These are phyloP conservation scores for Hsuehochloa calcarea DNA, from an alignment of 176 grass and related monocot genomes.

Conservation along the genomic window DNA sequence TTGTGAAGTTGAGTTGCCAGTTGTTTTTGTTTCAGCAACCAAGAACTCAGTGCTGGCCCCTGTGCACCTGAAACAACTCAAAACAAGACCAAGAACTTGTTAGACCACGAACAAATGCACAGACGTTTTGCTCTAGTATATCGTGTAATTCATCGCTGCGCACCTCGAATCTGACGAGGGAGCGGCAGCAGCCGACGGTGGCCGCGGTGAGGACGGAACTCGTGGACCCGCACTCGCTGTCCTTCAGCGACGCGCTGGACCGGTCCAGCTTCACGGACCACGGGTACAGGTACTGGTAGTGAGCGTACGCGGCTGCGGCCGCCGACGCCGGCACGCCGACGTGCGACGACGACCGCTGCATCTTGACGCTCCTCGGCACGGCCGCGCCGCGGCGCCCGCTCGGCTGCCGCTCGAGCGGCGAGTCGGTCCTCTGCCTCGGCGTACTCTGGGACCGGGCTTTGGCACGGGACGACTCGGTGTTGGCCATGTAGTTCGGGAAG, in stretches of 20 bases:
- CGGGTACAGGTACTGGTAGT: slow-evolving; percentile 33
- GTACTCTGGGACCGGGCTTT: slow-evolving; percentile 84
- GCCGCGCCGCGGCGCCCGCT: slow-evolving; percentile 46
- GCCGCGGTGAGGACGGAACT: slow-evolving; percentile 65
- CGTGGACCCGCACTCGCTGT: slow-evolving; percentile 86
- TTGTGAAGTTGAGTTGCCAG: not conserved
- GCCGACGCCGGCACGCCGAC: slow-evolving; percentile 30
- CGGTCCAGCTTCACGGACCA: slow-evolving; percentile 68
- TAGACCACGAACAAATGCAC: not conserved
- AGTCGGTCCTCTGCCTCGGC: slow-evolving; percentile 61
- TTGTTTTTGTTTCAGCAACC: not conserved
- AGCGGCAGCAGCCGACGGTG: slow-evolving; percentile 43
- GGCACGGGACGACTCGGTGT: slow-evolving; percentile 74
- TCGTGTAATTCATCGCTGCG: not conserved
- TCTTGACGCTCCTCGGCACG: slow-evolving; percentile 53
- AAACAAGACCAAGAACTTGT: slow-evolving; percentile 4
- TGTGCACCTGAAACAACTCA: slow-evolving; percentile 40
- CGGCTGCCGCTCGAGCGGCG: slow-evolving; percentile 60
- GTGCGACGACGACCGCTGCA: slow-evolving; percentile 85
- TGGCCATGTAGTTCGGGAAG: slow-evolving; percentile 72
- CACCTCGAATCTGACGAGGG: slow-evolving; percentile 63
- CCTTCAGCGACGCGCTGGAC: slow-evolving; percentile 66
- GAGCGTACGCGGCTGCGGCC: slow-evolving; percentile 17
- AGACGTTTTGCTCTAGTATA: not conserved
- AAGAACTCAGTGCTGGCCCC: slow-evolving; percentile 31